Evolutionary conservation across 2,329 filamentous ascomycete genomes (phyloP).

Genomic region (Diplodia intermedia): DNA sequence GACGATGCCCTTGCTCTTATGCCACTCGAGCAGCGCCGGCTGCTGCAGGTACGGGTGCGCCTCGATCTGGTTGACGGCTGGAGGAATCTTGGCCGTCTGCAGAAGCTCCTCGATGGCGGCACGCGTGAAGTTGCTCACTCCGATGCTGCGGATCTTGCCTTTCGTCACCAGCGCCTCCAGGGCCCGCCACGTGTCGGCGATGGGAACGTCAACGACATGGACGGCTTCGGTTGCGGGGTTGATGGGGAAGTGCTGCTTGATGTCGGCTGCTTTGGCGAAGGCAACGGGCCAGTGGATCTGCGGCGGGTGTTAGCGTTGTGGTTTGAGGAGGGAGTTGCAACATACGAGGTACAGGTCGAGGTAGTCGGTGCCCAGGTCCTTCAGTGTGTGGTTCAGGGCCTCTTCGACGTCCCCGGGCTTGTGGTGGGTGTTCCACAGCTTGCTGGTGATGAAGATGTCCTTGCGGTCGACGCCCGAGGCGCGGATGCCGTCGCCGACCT

Average conservation of each 20-base stretch:
- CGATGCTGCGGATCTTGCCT: slow-evolving; percentile 51
- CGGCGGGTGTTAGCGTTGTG: slow-evolving; percentile 40
- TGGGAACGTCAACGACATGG: slow-evolving; percentile 41
- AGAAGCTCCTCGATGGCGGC: slow-evolving; percentile 36
- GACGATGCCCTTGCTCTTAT: slow-evolving; percentile 56
- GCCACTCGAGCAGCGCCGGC: slow-evolving; percentile 62
- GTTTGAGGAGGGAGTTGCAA: background rate
- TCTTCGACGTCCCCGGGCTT: slow-evolving; percentile 67
- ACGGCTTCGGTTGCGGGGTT: slow-evolving; percentile 64
- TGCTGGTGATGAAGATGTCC: slow-evolving; percentile 63
- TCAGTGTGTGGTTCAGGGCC: slow-evolving; percentile 63
- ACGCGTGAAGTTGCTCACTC: slow-evolving; percentile 43
- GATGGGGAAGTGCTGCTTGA: slow-evolving; percentile 57
- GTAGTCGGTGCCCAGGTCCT: slow-evolving; percentile 66
- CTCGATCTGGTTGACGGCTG: slow-evolving; percentile 67
- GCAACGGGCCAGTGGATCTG: slow-evolving; percentile 69
- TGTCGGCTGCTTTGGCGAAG: slow-evolving; percentile 79
- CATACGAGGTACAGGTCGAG: slow-evolving; percentile 62
- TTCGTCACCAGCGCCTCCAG: slow-evolving; percentile 51
- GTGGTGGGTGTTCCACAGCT: slow-evolving; percentile 91
- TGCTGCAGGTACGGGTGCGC: slow-evolving; percentile 73
- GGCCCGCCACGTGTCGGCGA: slow-evolving; percentile 52
- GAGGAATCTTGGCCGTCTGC: slow-evolving; percentile 49
- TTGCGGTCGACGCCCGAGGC: slow-evolving; percentile 53
- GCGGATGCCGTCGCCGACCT: slow-evolving; percentile 57